Evolutionary conservation across 257 asterid species (phyloP), one percentile per base, ranked within the genome.

Genomic region (Rehmannia glutinosa): DNA sequence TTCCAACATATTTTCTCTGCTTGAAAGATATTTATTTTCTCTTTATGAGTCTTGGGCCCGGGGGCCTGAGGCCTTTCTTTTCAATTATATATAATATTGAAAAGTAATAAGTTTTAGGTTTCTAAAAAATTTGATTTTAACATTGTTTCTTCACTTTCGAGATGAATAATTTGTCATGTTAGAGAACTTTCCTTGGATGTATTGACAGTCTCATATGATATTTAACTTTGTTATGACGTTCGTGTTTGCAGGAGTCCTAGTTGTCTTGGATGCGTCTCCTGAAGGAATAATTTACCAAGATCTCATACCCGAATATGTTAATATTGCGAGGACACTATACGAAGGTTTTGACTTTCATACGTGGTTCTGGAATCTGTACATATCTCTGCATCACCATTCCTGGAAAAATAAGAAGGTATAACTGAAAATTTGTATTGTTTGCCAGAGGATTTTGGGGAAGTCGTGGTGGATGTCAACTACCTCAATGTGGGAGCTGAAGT

Each of bases 191-290:
- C n/a, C n/a, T n/a, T n/a, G n/a, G n/a, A n/a, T n/a, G n/a, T n/a
- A n/a, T 61, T 6, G 21, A 43, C 43, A 53, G 50, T 43, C 42
- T 60, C 27, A 1, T 49, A 19, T 3, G 42, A 9, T 62, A 15
- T 35, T 15, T 21, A 28, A 57, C 47, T 65, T 42, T 47, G 51
- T 45, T 32, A 20, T 30, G 32, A 30, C 16, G 8, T 64, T 56
- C 54, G 25, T 67, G 69, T 60, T 62, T 69, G 64, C 92, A 92
- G 98, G 98, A 74, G 95, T 90, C 60, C 82, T 92, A 21, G 96
- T 90, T 41, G 96, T 84, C 63, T 73, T 92, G 78, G 98, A 92
- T 78, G 97, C 98, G 27, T 78, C 69, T 75, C 98, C 98, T 30
- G 83, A 72, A 13, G 97, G 98, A 68, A 81, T 92, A 76, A 86